Conservation (phyloP, 441 rosid species). For the Pelargonium fulgidum region DNA sequence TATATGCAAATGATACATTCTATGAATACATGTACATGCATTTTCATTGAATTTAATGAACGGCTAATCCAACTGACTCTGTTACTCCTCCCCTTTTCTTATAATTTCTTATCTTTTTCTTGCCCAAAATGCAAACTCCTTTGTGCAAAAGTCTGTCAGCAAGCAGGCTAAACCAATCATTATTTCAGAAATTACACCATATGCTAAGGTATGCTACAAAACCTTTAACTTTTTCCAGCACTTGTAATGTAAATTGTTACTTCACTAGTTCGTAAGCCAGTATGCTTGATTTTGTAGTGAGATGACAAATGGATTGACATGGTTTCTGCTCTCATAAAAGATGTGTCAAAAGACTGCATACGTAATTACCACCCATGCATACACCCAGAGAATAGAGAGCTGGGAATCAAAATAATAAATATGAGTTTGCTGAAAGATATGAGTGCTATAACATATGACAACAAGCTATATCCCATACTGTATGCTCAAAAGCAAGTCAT, state of each 20-base stretch:
- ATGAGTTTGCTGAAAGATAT: neutral
- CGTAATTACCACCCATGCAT: neutral
- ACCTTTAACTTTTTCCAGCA: neutral
- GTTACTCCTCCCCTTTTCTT: neutral
- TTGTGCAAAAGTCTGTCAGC: neutral
- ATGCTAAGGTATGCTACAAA: neutral
- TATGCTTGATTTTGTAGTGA: neutral
- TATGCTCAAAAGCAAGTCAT: neutral
- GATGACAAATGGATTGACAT: neutral
- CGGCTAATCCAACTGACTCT: neutral
- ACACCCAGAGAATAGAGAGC: neutral
- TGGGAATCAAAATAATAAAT: neutral
- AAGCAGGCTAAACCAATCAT: neutral
- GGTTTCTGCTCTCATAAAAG: neutral
- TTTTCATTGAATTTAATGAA: neutral
- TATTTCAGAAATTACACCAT: neutral
- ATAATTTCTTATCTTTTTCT: neutral
- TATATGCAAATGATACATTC: neutral
- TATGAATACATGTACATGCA: too few relatives aligned
- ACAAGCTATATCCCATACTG: neutral
- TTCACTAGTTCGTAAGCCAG: neutral
- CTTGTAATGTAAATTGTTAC: neutral
- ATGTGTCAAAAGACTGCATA: constrained; percentile 1
- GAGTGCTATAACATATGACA: constrained; percentile 9
- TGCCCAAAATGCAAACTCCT: neutral